Conservation (phyloP, 2,329 filamentous ascomycete species). For the Pseudodiploospora longispora region DNA sequence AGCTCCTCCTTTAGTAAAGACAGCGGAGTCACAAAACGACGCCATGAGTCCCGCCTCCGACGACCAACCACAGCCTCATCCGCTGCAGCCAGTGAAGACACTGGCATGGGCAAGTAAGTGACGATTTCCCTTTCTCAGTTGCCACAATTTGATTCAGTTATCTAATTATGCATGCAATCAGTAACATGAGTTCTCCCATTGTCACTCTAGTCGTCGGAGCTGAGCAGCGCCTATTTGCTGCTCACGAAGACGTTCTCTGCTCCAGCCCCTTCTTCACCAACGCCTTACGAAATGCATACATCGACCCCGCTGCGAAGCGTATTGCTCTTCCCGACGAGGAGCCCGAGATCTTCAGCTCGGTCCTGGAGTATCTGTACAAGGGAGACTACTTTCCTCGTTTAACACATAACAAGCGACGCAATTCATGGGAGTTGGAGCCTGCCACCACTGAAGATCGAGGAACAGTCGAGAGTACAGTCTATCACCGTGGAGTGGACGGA, state of each 20-base stretch:
- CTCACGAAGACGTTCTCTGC: constrained; percentile 77
- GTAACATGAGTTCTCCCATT: constrained; percentile 57
- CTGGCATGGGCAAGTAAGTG: constrained; percentile 37
- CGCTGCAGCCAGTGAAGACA: constrained; percentile 27
- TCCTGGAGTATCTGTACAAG: constrained; percentile 89
- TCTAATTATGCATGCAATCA: constrained; percentile 18
- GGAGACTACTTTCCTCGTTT: constrained; percentile 86
- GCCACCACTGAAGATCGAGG: constrained; percentile 35
- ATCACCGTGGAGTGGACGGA: constrained; percentile 54
- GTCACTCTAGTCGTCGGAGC: constrained; percentile 74
- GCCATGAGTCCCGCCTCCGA: constrained; percentile 41
- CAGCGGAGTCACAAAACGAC: constrained; percentile 45
- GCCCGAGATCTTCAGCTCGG: constrained; percentile 81
- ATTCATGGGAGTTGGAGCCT: constrained; percentile 76
- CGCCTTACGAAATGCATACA: constrained; percentile 26
- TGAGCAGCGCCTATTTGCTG: constrained; percentile 80
- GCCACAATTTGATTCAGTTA: neutral
- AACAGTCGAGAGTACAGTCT: constrained; percentile 57
- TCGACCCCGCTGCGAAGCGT: constrained; percentile 45
- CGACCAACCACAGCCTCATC: constrained; percentile 41
- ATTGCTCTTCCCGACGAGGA: constrained; percentile 78
- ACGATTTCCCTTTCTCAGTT: neutral
- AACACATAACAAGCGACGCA: constrained; percentile 70
- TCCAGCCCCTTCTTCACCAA: constrained; percentile 66
- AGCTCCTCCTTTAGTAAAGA: constrained; percentile 48